phyloP scores from a whole-genome alignment of 2,329 filamentous ascomycete species.

The Botrytis sinoallii region DNA sequence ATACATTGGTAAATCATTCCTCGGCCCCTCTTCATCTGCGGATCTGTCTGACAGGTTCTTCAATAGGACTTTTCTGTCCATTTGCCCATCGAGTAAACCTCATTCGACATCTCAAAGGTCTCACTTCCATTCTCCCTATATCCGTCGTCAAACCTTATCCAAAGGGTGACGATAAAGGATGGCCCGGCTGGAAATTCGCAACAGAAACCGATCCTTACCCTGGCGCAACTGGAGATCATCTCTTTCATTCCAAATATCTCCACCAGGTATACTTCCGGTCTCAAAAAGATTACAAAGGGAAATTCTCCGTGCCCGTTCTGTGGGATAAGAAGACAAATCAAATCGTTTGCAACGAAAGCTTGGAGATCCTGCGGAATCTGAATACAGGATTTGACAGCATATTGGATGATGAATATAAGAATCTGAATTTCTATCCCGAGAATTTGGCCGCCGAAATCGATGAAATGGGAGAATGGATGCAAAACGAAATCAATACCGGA shows the following conservation, averaged over 20 bases:
- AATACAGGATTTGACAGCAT: conserved; percentile 50
- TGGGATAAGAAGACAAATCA: conserved; percentile 56
- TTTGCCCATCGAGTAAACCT: conserved; percentile 75
- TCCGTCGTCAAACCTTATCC: conserved; percentile 10
- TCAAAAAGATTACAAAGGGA: conserved; percentile 59
- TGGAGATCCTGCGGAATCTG: conserved; percentile 78
- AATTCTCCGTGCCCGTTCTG: conserved; percentile 65
- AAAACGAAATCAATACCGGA: conserved; percentile 65
- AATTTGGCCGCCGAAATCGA: conserved; percentile 21
- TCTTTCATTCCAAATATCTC: conserved; percentile 52
- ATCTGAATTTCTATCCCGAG: conserved; percentile 18
- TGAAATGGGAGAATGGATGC: conserved; percentile 70
- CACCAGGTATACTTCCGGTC: conserved; percentile 63
- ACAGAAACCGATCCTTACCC: conserved; percentile 15
- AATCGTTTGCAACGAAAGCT: conserved; percentile 76
- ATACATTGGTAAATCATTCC: background rate
- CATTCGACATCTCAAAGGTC: conserved; percentile 80
- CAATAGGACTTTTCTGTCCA: conserved; percentile 20
- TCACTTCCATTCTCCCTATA: conserved; percentile 62
- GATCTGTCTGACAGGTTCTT: background rate
- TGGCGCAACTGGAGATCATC: conserved; percentile 17
- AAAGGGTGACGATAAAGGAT: conserved; percentile 10
- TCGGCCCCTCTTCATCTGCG: background rate
- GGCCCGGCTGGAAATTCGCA: conserved; percentile 21
- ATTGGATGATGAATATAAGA: conserved; percentile 18